Percentiles rank a stretch among this genome's conserved stretches.
phyloP scores from a whole-genome alignment of 2,329 filamentous ascomycete genomes.

The Nemania abortiva region DNA sequence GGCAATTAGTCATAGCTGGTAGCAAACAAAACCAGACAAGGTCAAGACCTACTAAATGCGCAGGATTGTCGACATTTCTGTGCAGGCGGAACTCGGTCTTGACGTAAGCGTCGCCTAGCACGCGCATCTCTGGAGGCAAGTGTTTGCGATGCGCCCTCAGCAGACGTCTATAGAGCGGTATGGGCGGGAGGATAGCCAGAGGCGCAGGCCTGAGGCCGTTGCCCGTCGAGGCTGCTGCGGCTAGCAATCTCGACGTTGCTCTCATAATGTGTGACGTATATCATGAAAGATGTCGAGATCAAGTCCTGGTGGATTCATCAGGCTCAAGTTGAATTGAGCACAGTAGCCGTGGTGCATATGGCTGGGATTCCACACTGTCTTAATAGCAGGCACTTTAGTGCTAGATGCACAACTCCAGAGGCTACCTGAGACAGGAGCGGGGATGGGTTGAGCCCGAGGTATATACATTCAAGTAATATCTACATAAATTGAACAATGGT shows the following conservation, averaged over 20 bases:
- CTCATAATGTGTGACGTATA: conserved; percentile 42
- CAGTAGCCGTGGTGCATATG: conserved; percentile 11
- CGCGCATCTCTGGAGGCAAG: conserved; percentile 77
- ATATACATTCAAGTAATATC: too few species aligned
- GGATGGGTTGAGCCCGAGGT: too few species aligned
- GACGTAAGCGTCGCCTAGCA: conserved; percentile 92
- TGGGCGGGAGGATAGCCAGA: conserved; percentile 83
- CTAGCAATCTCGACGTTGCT: conserved; percentile 44
- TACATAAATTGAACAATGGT: too few species aligned
- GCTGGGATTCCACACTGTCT: conserved; percentile 1
- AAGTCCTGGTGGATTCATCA: conserved; percentile 12
- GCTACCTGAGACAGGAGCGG: too few species aligned
- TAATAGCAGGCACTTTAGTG: too few species aligned
- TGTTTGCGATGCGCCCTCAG: conserved; percentile 87
- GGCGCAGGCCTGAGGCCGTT: conserved; percentile 47
- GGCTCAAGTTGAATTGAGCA: background rate
- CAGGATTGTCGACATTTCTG: conserved; percentile 85
- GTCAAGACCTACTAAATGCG: conserved; percentile 77
- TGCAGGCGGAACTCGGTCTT: conserved; percentile 93
- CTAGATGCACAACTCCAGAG: too few species aligned
- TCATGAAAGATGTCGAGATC: conserved; percentile 15
- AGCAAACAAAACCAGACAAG: background rate
- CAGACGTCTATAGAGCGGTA: conserved; percentile 89
- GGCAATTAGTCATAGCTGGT: background rate
- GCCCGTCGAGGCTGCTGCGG: conserved; percentile 44